These are phyloP conservation scores for Laburnicola sp. DNA, from an alignment of 2,329 filamentous ascomycete genomes.

Conservation along the genomic window DNA sequence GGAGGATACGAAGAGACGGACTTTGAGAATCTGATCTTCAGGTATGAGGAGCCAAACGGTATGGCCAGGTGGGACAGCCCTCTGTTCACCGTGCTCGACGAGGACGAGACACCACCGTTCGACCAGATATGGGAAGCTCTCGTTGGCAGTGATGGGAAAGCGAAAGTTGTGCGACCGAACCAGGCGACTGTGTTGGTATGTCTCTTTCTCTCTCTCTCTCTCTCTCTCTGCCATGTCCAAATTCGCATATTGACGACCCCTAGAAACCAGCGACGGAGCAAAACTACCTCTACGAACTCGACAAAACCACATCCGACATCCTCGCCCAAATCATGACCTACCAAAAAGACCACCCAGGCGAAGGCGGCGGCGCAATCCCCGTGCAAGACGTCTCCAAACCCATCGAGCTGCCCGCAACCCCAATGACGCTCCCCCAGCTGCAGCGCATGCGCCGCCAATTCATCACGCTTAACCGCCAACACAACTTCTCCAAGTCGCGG, in stretches of 20 bases:
- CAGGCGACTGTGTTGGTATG: constrained; percentile 68
- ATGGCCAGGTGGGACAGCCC: constrained; percentile 86
- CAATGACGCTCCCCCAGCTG: constrained; percentile 71
- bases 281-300: constrained; percentile 79
- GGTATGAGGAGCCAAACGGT: constrained; percentile 83
- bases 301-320: constrained; percentile 76
- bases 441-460: constrained; percentile 79
- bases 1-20: constrained; percentile 61
- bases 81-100: constrained; percentile 76
- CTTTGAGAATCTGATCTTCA: constrained; percentile 78
- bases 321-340: constrained; percentile 70
- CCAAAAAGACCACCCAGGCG: constrained; percentile 65
- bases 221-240: too few species aligned
- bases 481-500: constrained; percentile 51
- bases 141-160: constrained; percentile 61
- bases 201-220: constrained; percentile 1
- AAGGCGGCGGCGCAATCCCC: constrained; percentile 62
- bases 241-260: constrained; percentile 8
- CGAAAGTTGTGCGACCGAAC: constrained; percentile 71
- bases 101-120: constrained; percentile 70
- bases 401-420: constrained; percentile 67
- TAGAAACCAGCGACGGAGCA: constrained; percentile 62
- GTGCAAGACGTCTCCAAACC: constrained; percentile 59
- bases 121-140: constrained; percentile 75
- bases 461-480: constrained; percentile 71